A percentile compares a stretch with the other conserved stretches of the same genome.
phyloP scores from a whole-genome alignment of 2,329 filamentous ascomycete species.

The Phyllosticta ampelicida region DNA sequence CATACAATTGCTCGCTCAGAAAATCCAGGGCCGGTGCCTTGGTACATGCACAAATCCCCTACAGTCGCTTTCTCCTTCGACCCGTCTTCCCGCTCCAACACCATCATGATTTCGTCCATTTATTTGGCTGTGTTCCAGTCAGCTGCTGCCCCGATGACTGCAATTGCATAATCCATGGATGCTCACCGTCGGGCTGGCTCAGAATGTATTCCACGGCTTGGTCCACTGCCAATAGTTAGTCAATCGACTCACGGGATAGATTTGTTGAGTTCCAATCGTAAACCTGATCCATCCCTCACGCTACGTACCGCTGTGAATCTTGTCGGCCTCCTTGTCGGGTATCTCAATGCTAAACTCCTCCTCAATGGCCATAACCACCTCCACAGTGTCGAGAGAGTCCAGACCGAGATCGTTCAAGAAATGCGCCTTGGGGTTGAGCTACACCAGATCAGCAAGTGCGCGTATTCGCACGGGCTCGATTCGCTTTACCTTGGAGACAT shows the following conservation, averaged over 20 bases:
- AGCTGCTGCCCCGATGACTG: slow-evolving; percentile 12
- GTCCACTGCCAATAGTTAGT: slow-evolving; percentile 54
- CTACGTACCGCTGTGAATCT: slow-evolving; percentile 79
- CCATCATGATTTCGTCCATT: slow-evolving; percentile 12
- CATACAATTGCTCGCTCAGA: slow-evolving; percentile 23
- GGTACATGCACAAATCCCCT: slow-evolving; percentile 18
- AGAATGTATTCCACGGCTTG: slow-evolving; percentile 93
- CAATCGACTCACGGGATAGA: neutral
- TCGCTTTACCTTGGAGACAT: slow-evolving; percentile 44
- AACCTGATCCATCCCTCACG: neutral
- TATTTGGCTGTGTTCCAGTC: slow-evolving; percentile 24
- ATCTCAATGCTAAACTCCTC: slow-evolving; percentile 96
- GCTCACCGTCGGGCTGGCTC: slow-evolving; percentile 81
- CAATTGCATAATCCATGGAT: neutral
- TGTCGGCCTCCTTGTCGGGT: slow-evolving; percentile 91
- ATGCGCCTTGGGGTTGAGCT: slow-evolving; percentile 79
- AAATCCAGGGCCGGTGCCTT: slow-evolving; percentile 22
- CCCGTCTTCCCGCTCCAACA: slow-evolving; percentile 12
- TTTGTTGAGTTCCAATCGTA: neutral
- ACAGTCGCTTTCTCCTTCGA: slow-evolving; percentile 14
- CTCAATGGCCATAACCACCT: slow-evolving; percentile 99
- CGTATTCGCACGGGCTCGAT: neutral
- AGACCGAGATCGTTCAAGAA: slow-evolving; percentile 96
- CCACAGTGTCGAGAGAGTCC: slow-evolving; percentile 95
- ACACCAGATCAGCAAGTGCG: slow-evolving; percentile 17